These are phyloP conservation scores for Tolypocladium tropicale DNA, from an alignment of 2,329 filamentous ascomycete species.

Conservation along the genomic window DNA sequence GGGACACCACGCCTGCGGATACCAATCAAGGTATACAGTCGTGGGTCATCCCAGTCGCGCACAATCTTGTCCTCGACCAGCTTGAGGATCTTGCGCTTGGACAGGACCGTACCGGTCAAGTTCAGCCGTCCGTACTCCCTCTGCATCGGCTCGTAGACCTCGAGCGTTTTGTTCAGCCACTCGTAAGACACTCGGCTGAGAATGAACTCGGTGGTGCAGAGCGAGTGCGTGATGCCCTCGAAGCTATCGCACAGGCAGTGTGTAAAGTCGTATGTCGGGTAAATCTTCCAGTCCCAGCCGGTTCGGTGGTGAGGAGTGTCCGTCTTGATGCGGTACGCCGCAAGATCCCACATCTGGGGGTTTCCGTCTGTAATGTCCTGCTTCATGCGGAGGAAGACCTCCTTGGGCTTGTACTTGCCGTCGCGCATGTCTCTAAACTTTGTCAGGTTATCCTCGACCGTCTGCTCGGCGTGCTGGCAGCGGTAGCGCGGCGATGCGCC, in stretches of 20 bases:
- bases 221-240: slow-evolving; percentile 81
- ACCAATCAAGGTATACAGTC: slow-evolving; percentile 78
- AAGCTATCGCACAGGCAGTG: slow-evolving; percentile 89
- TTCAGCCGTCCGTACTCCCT: slow-evolving; percentile 62
- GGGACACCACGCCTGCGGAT: slow-evolving; percentile 78
- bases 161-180: slow-evolving; percentile 72
- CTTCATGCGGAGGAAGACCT: slow-evolving; percentile 88
- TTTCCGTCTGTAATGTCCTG: slow-evolving; percentile 76
- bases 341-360: slow-evolving; percentile 93
- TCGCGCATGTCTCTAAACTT: slow-evolving; percentile 89
- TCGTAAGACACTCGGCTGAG: slow-evolving; percentile 81
- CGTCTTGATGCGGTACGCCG: slow-evolving; percentile 76
- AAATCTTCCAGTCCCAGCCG: slow-evolving; percentile 78
- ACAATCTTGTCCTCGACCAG: slow-evolving; percentile 72
- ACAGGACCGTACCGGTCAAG: slow-evolving; percentile 74
- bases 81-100: slow-evolving; percentile 74
- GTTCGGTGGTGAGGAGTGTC: slow-evolving; percentile 66
- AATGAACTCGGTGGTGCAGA: slow-evolving; percentile 91
- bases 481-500: slow-evolving; percentile 61
- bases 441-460: slow-evolving; percentile 62
- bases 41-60: slow-evolving; percentile 82
- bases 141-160: slow-evolving; percentile 88
- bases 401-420: slow-evolving; percentile 76
- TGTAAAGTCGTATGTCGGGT: slow-evolving; percentile 89
- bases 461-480: slow-evolving; percentile 69